Percentiles rank a stretch among this genome's conserved stretches.
Conservation (phyloP, 139 green algal species). For the Coccomyxa sp. region DNA sequence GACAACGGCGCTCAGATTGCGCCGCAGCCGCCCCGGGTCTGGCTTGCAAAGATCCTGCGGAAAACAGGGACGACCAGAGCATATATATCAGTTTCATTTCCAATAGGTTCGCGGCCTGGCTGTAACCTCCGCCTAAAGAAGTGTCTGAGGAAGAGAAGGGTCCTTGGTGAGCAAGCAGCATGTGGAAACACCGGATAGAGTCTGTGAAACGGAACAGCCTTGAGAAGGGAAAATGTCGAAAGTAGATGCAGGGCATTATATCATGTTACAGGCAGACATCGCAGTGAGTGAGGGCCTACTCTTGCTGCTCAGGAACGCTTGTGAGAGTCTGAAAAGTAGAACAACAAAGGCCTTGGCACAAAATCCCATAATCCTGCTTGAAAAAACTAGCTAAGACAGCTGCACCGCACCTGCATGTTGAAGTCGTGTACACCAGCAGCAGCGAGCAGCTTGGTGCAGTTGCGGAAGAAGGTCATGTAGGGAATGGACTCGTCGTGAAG, state of each 20-base stretch:
- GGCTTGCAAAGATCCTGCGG: constrained; percentile 88
- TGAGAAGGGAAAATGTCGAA: neutral
- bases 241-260: neutral
- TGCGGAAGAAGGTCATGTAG: constrained; percentile 64
- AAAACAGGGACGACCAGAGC: neutral
- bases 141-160: neutral
- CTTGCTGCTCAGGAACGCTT: no score
- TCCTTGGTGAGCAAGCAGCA: neutral
- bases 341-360: no score
- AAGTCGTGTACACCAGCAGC: constrained; percentile 83
- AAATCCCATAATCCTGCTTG: no score
- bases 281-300: no score
- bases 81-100: neutral
- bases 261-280: neutral
- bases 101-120: neutral
- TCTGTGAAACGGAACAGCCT: neutral
- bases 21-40: constrained; percentile 58
- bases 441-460: constrained; percentile 63
- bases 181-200: no score
- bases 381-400: neutral
- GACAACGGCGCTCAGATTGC: constrained; percentile 84
- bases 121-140: no score
- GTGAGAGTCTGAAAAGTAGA: no score
- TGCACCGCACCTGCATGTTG: constrained; percentile 45
- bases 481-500: constrained; percentile 90